These are phyloP conservation scores for Microbotryum intermedium DNA, from an alignment of 1,284 basidiomycete genomes.

Conservation along the genomic window DNA sequence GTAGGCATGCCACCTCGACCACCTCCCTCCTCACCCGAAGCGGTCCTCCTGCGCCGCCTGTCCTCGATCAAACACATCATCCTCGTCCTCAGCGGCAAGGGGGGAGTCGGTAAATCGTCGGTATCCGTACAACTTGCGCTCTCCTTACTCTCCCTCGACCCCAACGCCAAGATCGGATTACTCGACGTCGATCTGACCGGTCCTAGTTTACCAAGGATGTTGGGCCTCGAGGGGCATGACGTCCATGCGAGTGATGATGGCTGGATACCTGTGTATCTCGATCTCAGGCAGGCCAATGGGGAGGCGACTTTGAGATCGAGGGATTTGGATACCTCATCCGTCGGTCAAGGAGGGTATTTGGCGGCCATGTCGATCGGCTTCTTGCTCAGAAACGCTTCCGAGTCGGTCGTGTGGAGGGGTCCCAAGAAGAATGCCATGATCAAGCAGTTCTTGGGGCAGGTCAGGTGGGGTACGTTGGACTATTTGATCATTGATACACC, in stretches of 20 bases:
- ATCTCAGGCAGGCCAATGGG: conserved; percentile 3
- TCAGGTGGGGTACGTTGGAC: conserved; percentile 92
- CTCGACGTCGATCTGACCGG: conserved; percentile 96
- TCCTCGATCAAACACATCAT: conserved; percentile 68
- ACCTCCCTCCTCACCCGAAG: conserved; percentile 1
- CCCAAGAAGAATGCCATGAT: conserved; percentile 99
- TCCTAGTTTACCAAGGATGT: conserved; percentile 93
- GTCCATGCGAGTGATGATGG: conserved; percentile 88
- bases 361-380: conserved; percentile 98
- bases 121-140: conserved; percentile 88
- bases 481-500: conserved; percentile 96
- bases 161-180: conserved; percentile 65
- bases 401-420: conserved; percentile 92
- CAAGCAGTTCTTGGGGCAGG: conserved; percentile 90
- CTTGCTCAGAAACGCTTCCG: conserved; percentile 67
- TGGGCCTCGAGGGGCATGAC: conserved; percentile 72
- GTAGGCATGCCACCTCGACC: background rate
- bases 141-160: conserved; percentile 57
- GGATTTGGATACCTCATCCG: conserved; percentile 46
- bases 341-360: conserved; percentile 45
- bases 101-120: conserved; percentile 96
- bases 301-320: conserved; percentile 48
- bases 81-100: conserved; percentile 87
- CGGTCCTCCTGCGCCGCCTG: conserved; percentile 11
- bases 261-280: conserved; percentile 88